Conservation (phyloP, 2,329 filamentous ascomycete genomes). For the Diaporthe destruens region DNA sequence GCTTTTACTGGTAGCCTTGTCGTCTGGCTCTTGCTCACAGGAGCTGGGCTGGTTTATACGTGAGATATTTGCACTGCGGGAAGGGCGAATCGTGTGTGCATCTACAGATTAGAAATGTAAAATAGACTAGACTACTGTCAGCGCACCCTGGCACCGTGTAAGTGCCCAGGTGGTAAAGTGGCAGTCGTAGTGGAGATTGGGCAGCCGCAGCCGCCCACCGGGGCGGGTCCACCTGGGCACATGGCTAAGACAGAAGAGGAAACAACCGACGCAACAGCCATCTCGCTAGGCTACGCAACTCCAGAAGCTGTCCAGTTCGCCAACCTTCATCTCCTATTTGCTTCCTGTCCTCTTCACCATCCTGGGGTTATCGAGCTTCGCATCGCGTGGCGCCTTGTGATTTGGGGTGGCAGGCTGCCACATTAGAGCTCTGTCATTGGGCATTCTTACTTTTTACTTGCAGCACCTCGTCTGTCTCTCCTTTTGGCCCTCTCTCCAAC, state of each 20-base stretch:
- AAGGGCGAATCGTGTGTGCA: background rate
- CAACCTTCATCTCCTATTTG: constrained; percentile 36
- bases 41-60: background rate
- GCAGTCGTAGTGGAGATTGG: background rate
- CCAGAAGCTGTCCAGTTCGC: constrained; percentile 34
- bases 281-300: constrained; percentile 31
- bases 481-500: constrained; percentile 26
- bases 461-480: constrained; percentile 30
- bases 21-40: background rate
- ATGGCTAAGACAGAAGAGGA: constrained; percentile 32
- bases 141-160: background rate
- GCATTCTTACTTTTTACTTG: constrained; percentile 24
- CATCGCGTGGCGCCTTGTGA: constrained; percentile 33
- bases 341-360: constrained; percentile 11
- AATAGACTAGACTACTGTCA: background rate
- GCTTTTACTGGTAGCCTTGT: background rate
- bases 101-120: background rate
- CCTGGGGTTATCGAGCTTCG: constrained; percentile 23
- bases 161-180: background rate
- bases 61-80: background rate
- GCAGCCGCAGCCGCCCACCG: constrained; percentile 13
- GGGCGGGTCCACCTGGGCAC: background rate
- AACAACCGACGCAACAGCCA: constrained; percentile 34
- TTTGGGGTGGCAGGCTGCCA: constrained; percentile 35
- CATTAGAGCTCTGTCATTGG: constrained; percentile 31